Evolutionary conservation across 768 basidiomycete genomes (phyloP).

Genomic region (Hypsizygus marmoreus): DNA sequence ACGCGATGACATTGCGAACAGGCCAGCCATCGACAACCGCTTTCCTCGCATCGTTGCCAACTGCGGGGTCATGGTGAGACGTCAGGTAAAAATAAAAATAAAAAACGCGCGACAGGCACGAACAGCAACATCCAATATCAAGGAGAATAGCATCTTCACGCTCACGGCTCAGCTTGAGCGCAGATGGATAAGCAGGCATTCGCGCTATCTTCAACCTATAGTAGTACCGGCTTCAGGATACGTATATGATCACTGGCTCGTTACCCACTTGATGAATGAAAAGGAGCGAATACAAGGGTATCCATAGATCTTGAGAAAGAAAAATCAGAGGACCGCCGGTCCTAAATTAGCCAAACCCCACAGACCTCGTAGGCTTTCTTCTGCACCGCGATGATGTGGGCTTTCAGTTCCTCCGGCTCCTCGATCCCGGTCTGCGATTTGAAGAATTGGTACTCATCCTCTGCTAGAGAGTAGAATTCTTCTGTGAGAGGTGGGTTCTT

Average conservation of each 20-base stretch:
- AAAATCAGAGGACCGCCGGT: background rate
- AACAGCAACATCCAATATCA: conserved; percentile 38
- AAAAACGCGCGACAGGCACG: background rate
- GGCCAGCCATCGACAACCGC: conserved; percentile 35
- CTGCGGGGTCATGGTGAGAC: too few species aligned
- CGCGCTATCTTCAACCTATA: conserved; percentile 27
- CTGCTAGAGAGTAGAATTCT: conserved; percentile 20
- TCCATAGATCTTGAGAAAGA: conserved; percentile 22
- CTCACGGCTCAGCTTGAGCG: conserved; percentile 21
- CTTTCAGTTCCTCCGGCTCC: conserved; percentile 28
- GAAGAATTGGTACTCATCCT: conserved; percentile 28
- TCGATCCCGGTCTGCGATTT: conserved; percentile 30
- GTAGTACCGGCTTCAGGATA: background rate
- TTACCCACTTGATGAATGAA: conserved; percentile 26
- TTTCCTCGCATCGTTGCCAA: conserved; percentile 35
- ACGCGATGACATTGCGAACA: conserved; percentile 27
- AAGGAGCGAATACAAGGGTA: conserved; percentile 35
- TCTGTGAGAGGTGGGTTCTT: conserved; percentile 21
- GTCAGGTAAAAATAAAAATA: background rate
- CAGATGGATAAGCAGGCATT: conserved; percentile 28
- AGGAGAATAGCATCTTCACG: conserved; percentile 28
- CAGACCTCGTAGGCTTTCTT: conserved; percentile 31
- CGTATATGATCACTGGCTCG: background rate
- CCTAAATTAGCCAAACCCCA: background rate
- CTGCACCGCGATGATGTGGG: conserved; percentile 33